Evolutionary conservation across 1,139 yeast species (phyloP).

Genomic region (Magnusiomyces starmeri): DNA sequence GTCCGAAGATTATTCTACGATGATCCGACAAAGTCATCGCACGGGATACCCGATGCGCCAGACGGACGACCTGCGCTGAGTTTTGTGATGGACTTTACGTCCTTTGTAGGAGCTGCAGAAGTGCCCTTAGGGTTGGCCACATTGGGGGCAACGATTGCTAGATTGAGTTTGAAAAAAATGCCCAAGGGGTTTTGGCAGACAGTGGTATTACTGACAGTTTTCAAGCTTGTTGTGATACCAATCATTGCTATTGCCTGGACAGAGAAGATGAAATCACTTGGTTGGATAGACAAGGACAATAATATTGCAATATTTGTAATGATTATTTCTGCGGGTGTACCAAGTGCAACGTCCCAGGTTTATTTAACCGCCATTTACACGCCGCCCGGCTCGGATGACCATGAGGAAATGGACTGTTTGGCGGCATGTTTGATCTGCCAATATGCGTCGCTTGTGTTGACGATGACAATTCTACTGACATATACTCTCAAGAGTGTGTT

Average conservation of each 20-base stretch:
- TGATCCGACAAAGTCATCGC: constrained; percentile 35
- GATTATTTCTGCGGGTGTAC: constrained; percentile 69
- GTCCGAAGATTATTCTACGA: constrained; percentile 60
- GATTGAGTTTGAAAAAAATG: constrained; percentile 52
- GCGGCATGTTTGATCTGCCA: constrained; percentile 67
- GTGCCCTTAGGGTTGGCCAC: constrained; percentile 80
- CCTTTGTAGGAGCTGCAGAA: constrained; percentile 76
- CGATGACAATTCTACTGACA: constrained; percentile 46
- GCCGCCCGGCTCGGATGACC: constrained; percentile 42
- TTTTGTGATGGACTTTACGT: constrained; percentile 69
- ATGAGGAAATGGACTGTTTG: constrained; percentile 77
- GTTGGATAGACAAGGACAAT: constrained; percentile 40
- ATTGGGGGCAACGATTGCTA: constrained; percentile 79
- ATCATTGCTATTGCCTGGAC: constrained; percentile 55
- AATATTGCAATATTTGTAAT: constrained; percentile 66
- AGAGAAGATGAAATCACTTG: constrained; percentile 40
- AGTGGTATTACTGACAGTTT: constrained; percentile 39
- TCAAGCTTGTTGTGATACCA: constrained; percentile 50
- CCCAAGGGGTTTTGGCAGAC: constrained; percentile 70
- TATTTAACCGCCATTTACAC: constrained; percentile 81
- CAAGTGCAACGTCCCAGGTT: constrained; percentile 78
- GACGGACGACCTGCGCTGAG: constrained; percentile 77
- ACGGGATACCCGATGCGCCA: constrained; percentile 60
- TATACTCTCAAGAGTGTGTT: constrained; percentile 28
- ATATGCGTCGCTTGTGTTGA: constrained; percentile 51